A percentile compares a stretch with the other conserved stretches of the same genome.
Conservation (phyloP, 768 basidiomycete species). For the Kwoniella newhampshirensis region DNA sequence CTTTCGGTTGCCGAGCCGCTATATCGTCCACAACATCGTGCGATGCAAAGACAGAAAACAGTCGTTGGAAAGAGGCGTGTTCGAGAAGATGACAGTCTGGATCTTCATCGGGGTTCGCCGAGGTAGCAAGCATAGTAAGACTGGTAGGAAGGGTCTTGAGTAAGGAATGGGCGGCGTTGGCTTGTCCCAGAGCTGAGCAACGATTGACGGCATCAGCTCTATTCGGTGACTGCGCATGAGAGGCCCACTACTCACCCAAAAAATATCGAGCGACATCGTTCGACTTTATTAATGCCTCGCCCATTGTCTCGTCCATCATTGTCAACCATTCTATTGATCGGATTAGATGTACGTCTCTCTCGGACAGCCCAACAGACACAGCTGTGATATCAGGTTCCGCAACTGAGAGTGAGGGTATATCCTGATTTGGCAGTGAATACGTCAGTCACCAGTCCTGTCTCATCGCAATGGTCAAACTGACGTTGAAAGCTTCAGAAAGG, state of each 20-base stretch:
- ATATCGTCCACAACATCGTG: constrained; percentile 43
- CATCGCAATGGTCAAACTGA: constrained; percentile 20
- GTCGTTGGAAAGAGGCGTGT: constrained; percentile 33
- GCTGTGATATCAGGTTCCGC: constrained; percentile 45
- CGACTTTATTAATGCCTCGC: constrained; percentile 77
- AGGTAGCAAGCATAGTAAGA: constrained; percentile 24
- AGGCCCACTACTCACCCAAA: constrained; percentile 63
- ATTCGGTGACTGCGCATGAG: no score
- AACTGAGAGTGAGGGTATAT: constrained; percentile 38
- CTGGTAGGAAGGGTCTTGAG: constrained; percentile 43
- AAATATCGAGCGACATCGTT: constrained; percentile 87
- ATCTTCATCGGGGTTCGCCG: constrained; percentile 5
- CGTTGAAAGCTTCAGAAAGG: constrained; percentile 58
- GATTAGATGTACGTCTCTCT: constrained; percentile 60
- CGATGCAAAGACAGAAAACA: constrained; percentile 44
- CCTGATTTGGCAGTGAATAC: constrained; percentile 18
- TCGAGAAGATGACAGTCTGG: constrained; percentile 35
- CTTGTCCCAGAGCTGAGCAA: constrained; percentile 66
- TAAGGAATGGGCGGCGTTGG: constrained; percentile 61
- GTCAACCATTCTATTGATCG: constrained; percentile 93
- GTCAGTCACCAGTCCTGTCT: background rate
- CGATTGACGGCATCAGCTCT: background rate
- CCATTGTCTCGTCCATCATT: constrained; percentile 69
- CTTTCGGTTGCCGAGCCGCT: constrained; percentile 33
- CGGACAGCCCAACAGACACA: constrained; percentile 32